A percentile compares a stretch with the other conserved stretches of the same genome.
Conservation (phyloP, 129 eudicot genomes). For the Arctium minus region DNA sequence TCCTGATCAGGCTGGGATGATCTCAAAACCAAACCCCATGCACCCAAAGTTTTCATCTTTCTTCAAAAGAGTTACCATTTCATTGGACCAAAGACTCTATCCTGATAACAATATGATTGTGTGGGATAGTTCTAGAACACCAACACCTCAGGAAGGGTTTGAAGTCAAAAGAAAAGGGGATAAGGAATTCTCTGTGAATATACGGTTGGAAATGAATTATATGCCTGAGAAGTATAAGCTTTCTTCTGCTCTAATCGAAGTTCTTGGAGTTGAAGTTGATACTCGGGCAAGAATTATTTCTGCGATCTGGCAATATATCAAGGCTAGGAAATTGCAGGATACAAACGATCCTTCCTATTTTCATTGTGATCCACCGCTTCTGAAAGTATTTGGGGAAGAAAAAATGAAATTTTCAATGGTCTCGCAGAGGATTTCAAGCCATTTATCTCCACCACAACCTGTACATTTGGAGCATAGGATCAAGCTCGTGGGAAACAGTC, state of each 20-base stretch:
- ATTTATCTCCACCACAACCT: constrained; percentile 83
- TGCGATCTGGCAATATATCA: constrained; percentile 89
- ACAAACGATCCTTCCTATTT: constrained; percentile 76
- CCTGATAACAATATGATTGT: constrained; percentile 82
- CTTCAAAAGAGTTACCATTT: constrained; percentile 68
- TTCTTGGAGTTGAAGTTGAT: constrained; percentile 92
- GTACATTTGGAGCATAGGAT: constrained; percentile 87
- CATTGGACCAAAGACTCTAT: constrained; percentile 77
- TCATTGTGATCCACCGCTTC: constrained; percentile 80
- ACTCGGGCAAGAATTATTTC: constrained; percentile 83
- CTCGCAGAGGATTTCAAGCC: constrained; percentile 68
- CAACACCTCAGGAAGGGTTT: constrained; percentile 90
- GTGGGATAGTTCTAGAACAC: constrained; percentile 84
- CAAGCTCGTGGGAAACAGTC: constrained; percentile 81
- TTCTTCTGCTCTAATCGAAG: constrained; percentile 72
- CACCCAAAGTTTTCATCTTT: constrained; percentile 89
- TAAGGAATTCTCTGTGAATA: constrained; percentile 61
- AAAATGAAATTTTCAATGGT: constrained; percentile 72
- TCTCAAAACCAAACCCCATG: constrained; percentile 54
- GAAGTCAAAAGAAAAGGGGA: constrained; percentile 95
- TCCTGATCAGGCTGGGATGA: constrained; percentile 74
- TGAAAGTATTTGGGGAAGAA: constrained; percentile 76
- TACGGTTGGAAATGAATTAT: constrained; percentile 80
- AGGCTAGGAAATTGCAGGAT: constrained; percentile 80
- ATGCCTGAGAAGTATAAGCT: constrained; percentile 82